A percentile compares a stretch with the other conserved stretches of the same genome.
These are phyloP conservation scores for Schwanniomyces yamadae DNA, from an alignment of 805 yeast species.

Conservation along the genomic window DNA sequence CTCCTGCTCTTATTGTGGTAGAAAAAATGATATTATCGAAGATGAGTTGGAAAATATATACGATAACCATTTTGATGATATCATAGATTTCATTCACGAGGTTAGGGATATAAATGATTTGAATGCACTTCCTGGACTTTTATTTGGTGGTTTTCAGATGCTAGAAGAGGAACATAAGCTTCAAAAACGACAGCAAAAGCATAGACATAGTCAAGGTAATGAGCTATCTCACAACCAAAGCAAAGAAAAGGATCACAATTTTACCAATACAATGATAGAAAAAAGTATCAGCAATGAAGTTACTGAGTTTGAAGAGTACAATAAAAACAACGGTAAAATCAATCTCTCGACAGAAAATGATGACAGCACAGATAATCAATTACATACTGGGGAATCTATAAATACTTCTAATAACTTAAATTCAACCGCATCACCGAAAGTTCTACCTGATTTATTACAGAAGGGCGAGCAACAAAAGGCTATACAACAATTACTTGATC, in stretches of 20 bases:
- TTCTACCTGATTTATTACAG: neutral
- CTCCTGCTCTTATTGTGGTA: constrained; percentile 75
- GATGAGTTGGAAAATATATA: constrained; percentile 74
- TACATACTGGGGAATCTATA: no score
- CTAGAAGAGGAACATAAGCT: constrained; percentile 32
- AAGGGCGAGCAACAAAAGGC: constrained; percentile 13
- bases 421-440: neutral
- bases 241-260: constrained; percentile 7
- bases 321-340: neutral
- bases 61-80: constrained; percentile 60
- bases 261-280: constrained; percentile 1
- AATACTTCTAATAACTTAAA: no score
- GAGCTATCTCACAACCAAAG: neutral
- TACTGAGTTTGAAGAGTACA: constrained; percentile 2
- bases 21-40: constrained; percentile 68
- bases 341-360: no score
- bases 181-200: constrained; percentile 23
- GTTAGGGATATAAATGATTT: constrained; percentile 37
- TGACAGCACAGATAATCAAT: no score
- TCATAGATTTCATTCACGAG: constrained; percentile 37
- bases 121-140: constrained; percentile 33
- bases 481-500: constrained; percentile 25
- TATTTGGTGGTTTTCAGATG: constrained; percentile 37
- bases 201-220: constrained; percentile 8
- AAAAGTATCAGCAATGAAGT: neutral